A percentile compares a stretch with the other conserved stretches of the same genome.
Evolutionary conservation across 2,329 filamentous ascomycete genomes (phyloP).

Genomic region (Pyricularia grisea): DNA sequence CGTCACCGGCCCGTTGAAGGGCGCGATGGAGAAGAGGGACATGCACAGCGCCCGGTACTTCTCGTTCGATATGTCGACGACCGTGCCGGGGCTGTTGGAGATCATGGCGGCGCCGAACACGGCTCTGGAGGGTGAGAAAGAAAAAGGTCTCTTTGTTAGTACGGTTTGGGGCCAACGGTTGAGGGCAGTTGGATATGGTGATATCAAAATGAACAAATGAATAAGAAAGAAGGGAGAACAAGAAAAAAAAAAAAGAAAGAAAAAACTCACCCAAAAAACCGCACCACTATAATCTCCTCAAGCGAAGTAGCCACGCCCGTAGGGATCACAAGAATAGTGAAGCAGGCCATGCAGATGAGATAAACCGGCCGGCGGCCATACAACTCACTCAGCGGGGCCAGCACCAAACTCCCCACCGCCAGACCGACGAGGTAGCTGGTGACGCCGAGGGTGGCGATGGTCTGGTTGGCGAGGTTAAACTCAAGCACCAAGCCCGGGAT

Average conservation of each 20-base stretch:
- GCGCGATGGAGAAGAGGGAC: conserved; percentile 74
- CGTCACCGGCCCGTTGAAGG: conserved; percentile 62
- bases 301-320: conserved; percentile 57
- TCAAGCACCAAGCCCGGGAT: conserved; percentile 57
- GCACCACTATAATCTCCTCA: conserved; percentile 51
- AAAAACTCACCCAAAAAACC: conserved; percentile 52
- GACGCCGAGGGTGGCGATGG: conserved; percentile 53
- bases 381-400: conserved; percentile 63
- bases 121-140: conserved; percentile 9
- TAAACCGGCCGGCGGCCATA: conserved; percentile 59
- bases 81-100: conserved; percentile 70
- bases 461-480: conserved; percentile 43
- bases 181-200: neutral
- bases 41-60: conserved; percentile 76
- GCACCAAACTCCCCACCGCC: conserved; percentile 54
- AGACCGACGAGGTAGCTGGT: conserved; percentile 39
- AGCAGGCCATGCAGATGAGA: conserved; percentile 50
- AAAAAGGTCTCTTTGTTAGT: neutral
- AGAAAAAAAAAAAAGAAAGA: conserved; percentile 2
- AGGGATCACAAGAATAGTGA: conserved; percentile 60
- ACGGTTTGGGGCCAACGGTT: neutral
- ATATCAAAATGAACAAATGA: conserved; percentile 10
- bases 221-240: neutral
- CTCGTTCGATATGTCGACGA: conserved; percentile 75
- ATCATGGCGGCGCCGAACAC: conserved; percentile 60